These are phyloP conservation scores for Westerdykella ornata DNA, from an alignment of 2,329 filamentous ascomycete species.

Conservation along the genomic window DNA sequence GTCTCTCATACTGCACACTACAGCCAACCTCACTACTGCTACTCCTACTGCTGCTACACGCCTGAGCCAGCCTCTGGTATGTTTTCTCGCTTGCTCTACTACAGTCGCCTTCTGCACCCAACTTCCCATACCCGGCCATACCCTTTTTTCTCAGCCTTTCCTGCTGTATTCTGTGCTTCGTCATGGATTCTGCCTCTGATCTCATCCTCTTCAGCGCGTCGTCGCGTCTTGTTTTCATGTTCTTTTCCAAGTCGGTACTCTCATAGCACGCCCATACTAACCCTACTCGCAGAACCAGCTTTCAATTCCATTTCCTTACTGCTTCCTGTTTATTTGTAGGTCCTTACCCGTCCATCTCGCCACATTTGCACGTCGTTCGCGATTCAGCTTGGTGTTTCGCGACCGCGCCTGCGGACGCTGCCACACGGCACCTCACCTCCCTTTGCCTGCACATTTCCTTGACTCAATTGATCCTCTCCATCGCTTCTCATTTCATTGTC, in stretches of 20 bases:
- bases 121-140: constrained; percentile 19
- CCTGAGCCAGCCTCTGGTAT: constrained; percentile 18
- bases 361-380: constrained; percentile 24
- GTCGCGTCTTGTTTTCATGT: constrained; percentile 27
- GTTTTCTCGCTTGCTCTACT: constrained; percentile 23
- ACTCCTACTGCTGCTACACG: too few species aligned
- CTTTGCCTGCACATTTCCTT: constrained; percentile 9
- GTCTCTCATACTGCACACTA: constrained; percentile 4
- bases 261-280: constrained; percentile 23
- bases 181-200: constrained; percentile 20
- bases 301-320: constrained; percentile 13
- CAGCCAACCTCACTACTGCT: constrained; percentile 7
- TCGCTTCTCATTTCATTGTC: neutral
- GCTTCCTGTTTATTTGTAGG: constrained; percentile 23
- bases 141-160: constrained; percentile 28
- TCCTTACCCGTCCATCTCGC: constrained; percentile 17
- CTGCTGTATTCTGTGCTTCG: constrained; percentile 14
- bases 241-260: constrained; percentile 17
- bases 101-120: constrained; percentile 10
- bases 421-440: constrained; percentile 12
- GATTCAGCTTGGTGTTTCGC: constrained; percentile 28
- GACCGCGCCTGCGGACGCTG: constrained; percentile 20
- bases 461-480: constrained; percentile 3
- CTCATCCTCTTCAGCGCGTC: constrained; percentile 22
- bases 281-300: constrained; percentile 21